Base-by-base conservation (phyloP, 805 yeast genomes). In the Kuraishia cidri region DNA sequence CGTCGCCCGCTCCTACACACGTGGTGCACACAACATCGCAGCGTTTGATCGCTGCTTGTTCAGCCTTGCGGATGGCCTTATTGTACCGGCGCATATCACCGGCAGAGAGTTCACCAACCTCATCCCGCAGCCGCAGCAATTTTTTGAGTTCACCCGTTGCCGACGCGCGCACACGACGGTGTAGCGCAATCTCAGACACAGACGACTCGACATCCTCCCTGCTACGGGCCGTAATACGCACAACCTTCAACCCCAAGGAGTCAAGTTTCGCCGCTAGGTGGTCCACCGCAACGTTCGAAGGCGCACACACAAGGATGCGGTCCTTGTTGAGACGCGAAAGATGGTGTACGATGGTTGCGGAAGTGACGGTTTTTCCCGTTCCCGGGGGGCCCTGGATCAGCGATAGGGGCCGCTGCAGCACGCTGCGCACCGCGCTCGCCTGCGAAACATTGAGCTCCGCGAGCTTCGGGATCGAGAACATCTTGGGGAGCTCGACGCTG, bases 361-460 rank as follows among this genome's bases (percentile, higher is more conserved):
- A 85, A 0, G 95, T 87, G 11, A 85, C 94, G 1, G 97, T 88
- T 50, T 88, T 88, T 52, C 97, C 97, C 0, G 97, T 88, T 41
- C 95, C 95, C 3, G 97, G 97, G 7, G 97, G 97, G 12, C 97
- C 97, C 54, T 88, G 96, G 40, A 86, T 85, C 42, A 86, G 64
- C 5, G 92, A 72, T 28, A 87, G 61, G 2, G 94, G 95, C 42
- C 75, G 64, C 45, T 69, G 70, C 37, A 86, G 54, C 0, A 79
- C 94, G 8, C 67, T 56, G 33, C 68, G 63, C 17, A 88, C 86
- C 0, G 97, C 96, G 45, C 70, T 72, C 3, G 70, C 69, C 54
- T 88, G 97, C 2, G 95, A 84, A 6, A 62, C 65, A 52, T 88
- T 88, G 42, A 88, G 63, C 33, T 72, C 72, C 0, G 85, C 72